Percentiles rank a stretch among this genome's conserved stretches.
Conservation (phyloP, 306 rosid genomes). For the Astragalus glycyphyllos region DNA sequence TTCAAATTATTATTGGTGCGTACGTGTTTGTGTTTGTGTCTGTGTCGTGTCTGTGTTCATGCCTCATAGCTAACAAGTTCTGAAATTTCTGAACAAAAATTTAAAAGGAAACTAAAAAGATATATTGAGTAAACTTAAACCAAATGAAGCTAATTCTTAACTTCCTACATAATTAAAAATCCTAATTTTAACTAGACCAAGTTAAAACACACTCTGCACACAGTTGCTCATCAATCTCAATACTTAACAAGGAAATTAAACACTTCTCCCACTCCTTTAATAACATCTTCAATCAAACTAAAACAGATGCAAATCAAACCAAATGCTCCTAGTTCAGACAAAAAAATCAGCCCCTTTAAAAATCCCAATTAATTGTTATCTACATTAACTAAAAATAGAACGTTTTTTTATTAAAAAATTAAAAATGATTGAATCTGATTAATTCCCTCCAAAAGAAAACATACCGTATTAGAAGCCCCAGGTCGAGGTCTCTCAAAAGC, state of each 20-base stretch:
- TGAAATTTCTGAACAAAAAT: not conserved
- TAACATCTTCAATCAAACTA: slow-evolving; percentile 32
- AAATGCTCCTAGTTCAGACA: slow-evolving; percentile 32
- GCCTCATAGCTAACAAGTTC: not conserved
- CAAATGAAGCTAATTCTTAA: slow-evolving; percentile 8
- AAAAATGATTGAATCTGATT: slow-evolving; percentile 23
- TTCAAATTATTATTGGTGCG: too few relatives aligned
- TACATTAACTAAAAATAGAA: slow-evolving; percentile 28
- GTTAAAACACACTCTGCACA: slow-evolving; percentile 26
- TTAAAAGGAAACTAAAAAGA: slow-evolving; percentile 22
- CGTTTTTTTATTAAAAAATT: not conserved
- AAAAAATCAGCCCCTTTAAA: slow-evolving; percentile 28
- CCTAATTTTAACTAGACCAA: slow-evolving; percentile 23
- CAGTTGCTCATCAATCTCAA: slow-evolving; percentile 37
- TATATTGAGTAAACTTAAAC: not conserved
- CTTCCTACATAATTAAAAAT: slow-evolving; percentile 5
- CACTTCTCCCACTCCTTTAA: slow-evolving; percentile 10
- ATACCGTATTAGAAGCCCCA: slow-evolving; percentile 80
- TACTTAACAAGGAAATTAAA: slow-evolving; percentile 15
- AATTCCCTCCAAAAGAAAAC: slow-evolving; percentile 46
- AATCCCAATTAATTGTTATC: slow-evolving; percentile 9
- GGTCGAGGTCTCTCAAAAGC: slow-evolving; percentile 90
- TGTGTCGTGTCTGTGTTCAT: too few relatives aligned
- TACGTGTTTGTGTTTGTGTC: too few relatives aligned
- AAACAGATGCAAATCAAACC: not conserved